A percentile compares a stretch with the other conserved stretches of the same genome.
Evolutionary conservation across 345 rosid genomes (phyloP).

Genomic region (Noccaea bulbosa): DNA sequence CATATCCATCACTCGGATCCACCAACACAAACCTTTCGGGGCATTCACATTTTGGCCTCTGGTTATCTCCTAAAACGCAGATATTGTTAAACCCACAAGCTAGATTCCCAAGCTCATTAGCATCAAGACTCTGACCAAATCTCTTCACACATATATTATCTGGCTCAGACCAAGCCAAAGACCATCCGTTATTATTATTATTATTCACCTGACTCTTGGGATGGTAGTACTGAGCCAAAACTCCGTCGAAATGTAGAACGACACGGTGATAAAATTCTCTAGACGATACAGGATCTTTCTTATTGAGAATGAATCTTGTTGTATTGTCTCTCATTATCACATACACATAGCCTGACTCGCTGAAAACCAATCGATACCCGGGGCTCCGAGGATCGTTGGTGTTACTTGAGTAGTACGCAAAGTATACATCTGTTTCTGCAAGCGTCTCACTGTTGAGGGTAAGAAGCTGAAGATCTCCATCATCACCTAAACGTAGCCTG

Average conservation of each 20-base stretch:
- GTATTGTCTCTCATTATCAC: constrained; percentile 44
- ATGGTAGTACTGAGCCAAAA: constrained; percentile 58
- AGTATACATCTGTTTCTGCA: constrained; percentile 27
- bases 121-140: constrained; percentile 20
- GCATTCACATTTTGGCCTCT: constrained; percentile 55
- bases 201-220: constrained; percentile 40
- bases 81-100: constrained; percentile 68
- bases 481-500: constrained; percentile 11
- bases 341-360: constrained; percentile 52
- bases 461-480: constrained; percentile 27
- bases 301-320: constrained; percentile 14
- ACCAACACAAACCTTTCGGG: constrained; percentile 48
- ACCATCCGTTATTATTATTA: constrained; percentile 32
- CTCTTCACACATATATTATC: constrained; percentile 49
- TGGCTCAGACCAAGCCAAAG: constrained; percentile 48
- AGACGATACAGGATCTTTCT: constrained; percentile 6
- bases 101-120: constrained; percentile 41
- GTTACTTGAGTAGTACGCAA: constrained; percentile 46
- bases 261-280: constrained; percentile 51
- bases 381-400: constrained; percentile 4
- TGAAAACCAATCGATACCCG: constrained; percentile 47
- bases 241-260: constrained; percentile 60
- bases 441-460: constrained; percentile 30
- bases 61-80: constrained; percentile 46
- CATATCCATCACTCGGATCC: constrained; percentile 44